Evolutionary conservation across 257 asterid species (phyloP).

Genomic region (Euphrasia confusa): DNA sequence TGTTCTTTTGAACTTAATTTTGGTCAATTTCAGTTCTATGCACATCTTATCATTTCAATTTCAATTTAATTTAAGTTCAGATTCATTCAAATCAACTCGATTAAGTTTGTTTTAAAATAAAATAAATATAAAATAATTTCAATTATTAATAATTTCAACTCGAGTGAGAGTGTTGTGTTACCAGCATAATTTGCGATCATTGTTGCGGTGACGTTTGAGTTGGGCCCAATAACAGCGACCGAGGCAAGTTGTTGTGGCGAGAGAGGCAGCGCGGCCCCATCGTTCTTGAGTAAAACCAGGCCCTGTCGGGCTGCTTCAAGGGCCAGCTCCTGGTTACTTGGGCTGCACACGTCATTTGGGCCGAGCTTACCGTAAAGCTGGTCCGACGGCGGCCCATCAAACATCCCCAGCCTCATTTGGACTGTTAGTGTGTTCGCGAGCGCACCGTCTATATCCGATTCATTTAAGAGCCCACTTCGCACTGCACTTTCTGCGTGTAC

Average conservation of each 20-base stretch:
- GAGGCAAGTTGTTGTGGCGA: slow-evolving; percentile 30
- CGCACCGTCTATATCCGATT: slow-evolving; percentile 39
- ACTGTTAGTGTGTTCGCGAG: slow-evolving; percentile 50
- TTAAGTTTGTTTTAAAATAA: too few relatives aligned
- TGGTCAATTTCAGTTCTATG: too few relatives aligned
- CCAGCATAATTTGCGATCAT: slow-evolving; percentile 90
- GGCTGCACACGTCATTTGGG: slow-evolving; percentile 55
- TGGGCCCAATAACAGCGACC: slow-evolving; percentile 69
- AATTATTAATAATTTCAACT: too few relatives aligned
- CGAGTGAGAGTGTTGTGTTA: slow-evolving; percentile 7
- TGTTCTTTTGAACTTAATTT: too few relatives aligned
- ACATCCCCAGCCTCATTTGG: slow-evolving; percentile 84
- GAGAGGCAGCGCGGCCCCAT: slow-evolving; percentile 51
- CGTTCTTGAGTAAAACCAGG: slow-evolving; percentile 60
- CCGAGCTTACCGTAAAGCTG: slow-evolving; percentile 52
- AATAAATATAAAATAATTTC: too few relatives aligned
- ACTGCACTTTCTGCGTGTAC: slow-evolving; percentile 55
- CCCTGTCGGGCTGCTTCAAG: slow-evolving; percentile 76
- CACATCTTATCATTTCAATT: too few relatives aligned
- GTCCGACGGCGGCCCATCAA: slow-evolving; percentile 53
- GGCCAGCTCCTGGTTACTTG: slow-evolving; percentile 54
- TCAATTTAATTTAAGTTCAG: too few relatives aligned
- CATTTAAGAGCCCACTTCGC: slow-evolving; percentile 39
- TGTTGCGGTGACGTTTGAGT: slow-evolving; percentile 53
- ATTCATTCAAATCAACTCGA: too few relatives aligned